Conservation (phyloP, 331 rosid genomes). For the Stylosanthes scabra region DNA sequence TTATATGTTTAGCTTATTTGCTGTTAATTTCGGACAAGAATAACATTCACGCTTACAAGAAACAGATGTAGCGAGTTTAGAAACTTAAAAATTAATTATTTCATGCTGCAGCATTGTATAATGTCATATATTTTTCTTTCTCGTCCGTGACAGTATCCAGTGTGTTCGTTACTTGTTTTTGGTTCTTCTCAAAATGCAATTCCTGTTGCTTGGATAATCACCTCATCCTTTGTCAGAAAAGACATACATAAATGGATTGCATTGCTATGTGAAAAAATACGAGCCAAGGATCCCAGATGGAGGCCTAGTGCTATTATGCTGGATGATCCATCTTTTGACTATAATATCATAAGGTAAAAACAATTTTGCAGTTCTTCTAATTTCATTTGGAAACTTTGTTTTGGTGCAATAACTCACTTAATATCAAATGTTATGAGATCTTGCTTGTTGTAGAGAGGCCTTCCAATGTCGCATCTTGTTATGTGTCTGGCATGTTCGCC, state of each 20-base stretch:
- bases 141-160: constrained; percentile 61
- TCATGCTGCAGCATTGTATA: constrained; percentile 18
- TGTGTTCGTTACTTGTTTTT: constrained; percentile 77
- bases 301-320: constrained; percentile 64
- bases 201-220: constrained; percentile 87
- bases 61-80: constrained; percentile 21
- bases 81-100: constrained; percentile 18
- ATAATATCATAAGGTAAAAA: constrained; percentile 63
- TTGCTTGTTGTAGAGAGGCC: constrained; percentile 66
- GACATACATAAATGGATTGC: constrained; percentile 73
- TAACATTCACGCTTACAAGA: not conserved
- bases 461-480: constrained; percentile 72
- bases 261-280: constrained; percentile 63
- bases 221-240: constrained; percentile 63
- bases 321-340: constrained; percentile 75
- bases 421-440: constrained; percentile 38
- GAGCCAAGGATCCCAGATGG: constrained; percentile 72
- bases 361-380: constrained; percentile 17
- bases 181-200: constrained; percentile 77
- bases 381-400: constrained; percentile 27
- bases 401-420: constrained; percentile 5
- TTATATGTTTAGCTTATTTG: constrained; percentile 11
- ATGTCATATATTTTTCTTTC: constrained; percentile 25
- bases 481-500: constrained; percentile 81
- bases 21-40: not conserved